These are phyloP conservation scores for Asterochloris sp. DNA, from an alignment of 139 green algal species.

Conservation along the genomic window DNA sequence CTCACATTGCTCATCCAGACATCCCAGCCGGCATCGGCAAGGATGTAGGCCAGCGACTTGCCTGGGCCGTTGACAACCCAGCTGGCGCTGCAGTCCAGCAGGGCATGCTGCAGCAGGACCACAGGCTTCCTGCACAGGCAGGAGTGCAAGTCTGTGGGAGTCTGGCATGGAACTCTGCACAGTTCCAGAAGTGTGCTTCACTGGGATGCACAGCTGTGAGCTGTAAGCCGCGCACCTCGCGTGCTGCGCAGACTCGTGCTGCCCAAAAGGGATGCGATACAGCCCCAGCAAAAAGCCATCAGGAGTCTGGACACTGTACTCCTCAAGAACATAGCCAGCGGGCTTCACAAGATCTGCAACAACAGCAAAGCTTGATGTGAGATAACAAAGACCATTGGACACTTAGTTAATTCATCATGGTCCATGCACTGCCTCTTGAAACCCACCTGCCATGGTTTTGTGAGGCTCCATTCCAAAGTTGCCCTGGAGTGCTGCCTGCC, in stretches of 20 bases:
- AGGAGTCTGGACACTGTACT: slow-evolving; percentile 42
- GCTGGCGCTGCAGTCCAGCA: slow-evolving; percentile 64
- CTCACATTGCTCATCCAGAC: slow-evolving; percentile 48
- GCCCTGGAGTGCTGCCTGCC: no score
- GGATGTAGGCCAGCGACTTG: slow-evolving; percentile 70
- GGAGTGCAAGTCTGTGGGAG: not conserved
- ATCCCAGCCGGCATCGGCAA: slow-evolving; percentile 63
- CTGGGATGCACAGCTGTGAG: no score
- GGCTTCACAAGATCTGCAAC: slow-evolving; percentile 35
- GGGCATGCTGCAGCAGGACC: slow-evolving; percentile 76
- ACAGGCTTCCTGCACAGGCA: slow-evolving; percentile 29
- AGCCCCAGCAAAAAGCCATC: slow-evolving; percentile 61
- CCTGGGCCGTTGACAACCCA: slow-evolving; percentile 66
- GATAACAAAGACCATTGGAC: no score
- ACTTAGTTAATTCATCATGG: no score
- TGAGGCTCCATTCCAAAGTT: no score
- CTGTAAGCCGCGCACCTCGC: not conserved
- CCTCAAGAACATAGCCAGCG: slow-evolving; percentile 59
- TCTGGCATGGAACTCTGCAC: not conserved
- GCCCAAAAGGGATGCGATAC: slow-evolving; percentile 55
- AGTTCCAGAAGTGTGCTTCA: no score
- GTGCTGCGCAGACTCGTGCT: not conserved
- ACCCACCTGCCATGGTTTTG: no score
- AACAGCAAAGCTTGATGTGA: not conserved
- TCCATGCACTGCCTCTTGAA: no score